A percentile compares a stretch with the other conserved stretches of the same genome.
These are phyloP conservation scores for Penicillium cinerascens DNA, from an alignment of 495 filamentous ascomycete species.

Conservation along the genomic window DNA sequence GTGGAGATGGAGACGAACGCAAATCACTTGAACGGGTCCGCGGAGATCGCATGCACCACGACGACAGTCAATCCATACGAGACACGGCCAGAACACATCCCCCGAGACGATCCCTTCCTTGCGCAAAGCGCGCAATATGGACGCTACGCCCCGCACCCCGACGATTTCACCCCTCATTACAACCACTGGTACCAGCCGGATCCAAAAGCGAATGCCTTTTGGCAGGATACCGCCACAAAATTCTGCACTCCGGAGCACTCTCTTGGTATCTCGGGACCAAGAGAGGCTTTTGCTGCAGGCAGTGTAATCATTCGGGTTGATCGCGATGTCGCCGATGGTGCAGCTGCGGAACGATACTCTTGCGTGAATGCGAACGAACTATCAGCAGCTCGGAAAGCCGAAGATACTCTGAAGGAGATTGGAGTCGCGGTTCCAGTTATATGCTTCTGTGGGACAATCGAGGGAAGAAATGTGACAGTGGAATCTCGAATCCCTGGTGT, in stretches of 20 bases:
- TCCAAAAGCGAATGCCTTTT: conserved; percentile 29
- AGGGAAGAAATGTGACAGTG: conserved; percentile 40
- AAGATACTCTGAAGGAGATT: conserved; percentile 31
- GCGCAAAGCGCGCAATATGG: conserved; percentile 38
- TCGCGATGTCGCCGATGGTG: conserved; percentile 20
- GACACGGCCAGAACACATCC: conserved; percentile 30
- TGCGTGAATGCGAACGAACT: conserved; percentile 57
- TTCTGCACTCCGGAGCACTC: conserved; percentile 35
- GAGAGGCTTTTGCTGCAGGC: conserved; percentile 38
- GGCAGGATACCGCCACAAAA: conserved; percentile 32
- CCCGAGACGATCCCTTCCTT: conserved; percentile 37
- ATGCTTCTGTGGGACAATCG: conserved; percentile 39
- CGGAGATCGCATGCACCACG: conserved; percentile 9
- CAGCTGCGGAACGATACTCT: conserved; percentile 37
- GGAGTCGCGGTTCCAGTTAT: conserved; percentile 38
- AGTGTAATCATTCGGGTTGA: conserved; percentile 42
- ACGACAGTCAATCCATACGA: conserved; percentile 33
- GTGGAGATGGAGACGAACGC: conserved; percentile 20
- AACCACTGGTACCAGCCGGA: conserved; percentile 35
- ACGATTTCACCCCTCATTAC: conserved; percentile 39
- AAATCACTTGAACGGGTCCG: conserved; percentile 29
- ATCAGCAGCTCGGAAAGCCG: conserved; percentile 37
- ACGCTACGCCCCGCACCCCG: conserved; percentile 36
- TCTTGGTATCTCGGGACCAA: conserved; percentile 28
- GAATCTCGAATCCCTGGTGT: conserved; percentile 44